These are phyloP conservation scores for Aspergillus piperis DNA, from an alignment of 2,329 filamentous ascomycete genomes.

Conservation along the genomic window DNA sequence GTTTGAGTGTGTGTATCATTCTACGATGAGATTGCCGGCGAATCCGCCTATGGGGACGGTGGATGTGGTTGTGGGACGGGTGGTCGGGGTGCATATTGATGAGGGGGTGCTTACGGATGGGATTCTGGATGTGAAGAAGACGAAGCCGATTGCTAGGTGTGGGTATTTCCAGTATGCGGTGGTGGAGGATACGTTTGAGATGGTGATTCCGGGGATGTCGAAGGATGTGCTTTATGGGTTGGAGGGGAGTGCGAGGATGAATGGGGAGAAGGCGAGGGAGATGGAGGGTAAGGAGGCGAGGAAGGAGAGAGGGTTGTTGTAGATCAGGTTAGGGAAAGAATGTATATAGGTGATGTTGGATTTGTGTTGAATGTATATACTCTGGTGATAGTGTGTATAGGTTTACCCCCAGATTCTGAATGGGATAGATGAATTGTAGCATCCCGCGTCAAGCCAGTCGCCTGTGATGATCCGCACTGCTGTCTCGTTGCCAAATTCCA, in stretches of 20 bases:
- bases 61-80: slow-evolving; percentile 60
- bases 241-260: slow-evolving; percentile 39
- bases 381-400: background rate
- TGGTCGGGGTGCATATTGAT: slow-evolving; percentile 60
- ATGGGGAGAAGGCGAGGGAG: slow-evolving; percentile 13
- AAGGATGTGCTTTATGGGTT: slow-evolving; percentile 41
- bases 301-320: background rate
- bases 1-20: slow-evolving; percentile 61
- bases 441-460: slow-evolving; percentile 1
- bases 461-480: background rate
- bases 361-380: background rate
- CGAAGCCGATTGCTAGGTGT: slow-evolving; percentile 60
- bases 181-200: slow-evolving; percentile 60
- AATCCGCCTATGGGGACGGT: slow-evolving; percentile 60
- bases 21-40: slow-evolving; percentile 57
- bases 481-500: slow-evolving; percentile 6
- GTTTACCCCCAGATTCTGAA: slow-evolving; percentile 26
- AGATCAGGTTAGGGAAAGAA: background rate
- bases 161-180: slow-evolving; percentile 63
- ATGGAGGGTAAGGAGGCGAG: background rate
- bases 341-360: background rate
- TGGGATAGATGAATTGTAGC: background rate
- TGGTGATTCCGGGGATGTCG: slow-evolving; percentile 50
- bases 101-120: slow-evolving; percentile 58
- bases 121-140: slow-evolving; percentile 58